These are phyloP conservation scores for Esteya vermicola DNA, from an alignment of 2,329 filamentous ascomycete species.

Conservation along the genomic window DNA sequence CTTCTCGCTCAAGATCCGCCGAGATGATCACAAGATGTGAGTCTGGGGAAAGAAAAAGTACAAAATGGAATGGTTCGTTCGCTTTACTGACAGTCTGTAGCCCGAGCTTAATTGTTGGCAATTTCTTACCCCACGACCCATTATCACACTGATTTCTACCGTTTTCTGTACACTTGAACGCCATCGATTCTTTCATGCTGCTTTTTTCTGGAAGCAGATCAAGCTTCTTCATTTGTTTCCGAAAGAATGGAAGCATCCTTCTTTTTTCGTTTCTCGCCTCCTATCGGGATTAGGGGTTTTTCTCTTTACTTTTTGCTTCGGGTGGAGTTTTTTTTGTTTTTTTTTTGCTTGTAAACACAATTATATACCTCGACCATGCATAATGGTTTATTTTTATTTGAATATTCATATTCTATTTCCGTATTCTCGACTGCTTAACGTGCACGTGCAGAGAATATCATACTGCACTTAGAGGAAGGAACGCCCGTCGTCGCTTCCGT, in stretches of 20 bases:
- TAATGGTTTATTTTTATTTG: background rate
- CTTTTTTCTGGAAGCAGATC: background rate
- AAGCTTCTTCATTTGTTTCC: background rate
- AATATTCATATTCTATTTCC: background rate
- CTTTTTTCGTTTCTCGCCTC: background rate
- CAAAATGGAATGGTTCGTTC: no score
- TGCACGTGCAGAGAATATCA: no score
- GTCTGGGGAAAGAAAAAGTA: no score
- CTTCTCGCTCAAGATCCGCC: slow-evolving; percentile 92
- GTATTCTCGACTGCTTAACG: background rate
- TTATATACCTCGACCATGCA: no score
- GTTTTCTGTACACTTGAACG: background rate
- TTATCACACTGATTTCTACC: background rate
- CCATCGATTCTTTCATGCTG: background rate
- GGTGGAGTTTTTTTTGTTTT: background rate
- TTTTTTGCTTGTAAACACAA: background rate
- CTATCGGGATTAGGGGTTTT: background rate
- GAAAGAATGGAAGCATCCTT: no score
- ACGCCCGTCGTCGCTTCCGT: background rate
- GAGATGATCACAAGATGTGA: slow-evolving; percentile 93
- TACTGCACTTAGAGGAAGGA: background rate
- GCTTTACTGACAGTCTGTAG: slow-evolving; percentile 33
- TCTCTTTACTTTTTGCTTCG: background rate
- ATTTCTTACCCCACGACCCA: slow-evolving; percentile 81
- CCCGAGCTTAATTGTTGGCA: slow-evolving; percentile 87